Evolutionary conservation across 2,329 filamentous ascomycete species (phyloP).

Genomic region (Colletotrichum echinochloae): DNA sequence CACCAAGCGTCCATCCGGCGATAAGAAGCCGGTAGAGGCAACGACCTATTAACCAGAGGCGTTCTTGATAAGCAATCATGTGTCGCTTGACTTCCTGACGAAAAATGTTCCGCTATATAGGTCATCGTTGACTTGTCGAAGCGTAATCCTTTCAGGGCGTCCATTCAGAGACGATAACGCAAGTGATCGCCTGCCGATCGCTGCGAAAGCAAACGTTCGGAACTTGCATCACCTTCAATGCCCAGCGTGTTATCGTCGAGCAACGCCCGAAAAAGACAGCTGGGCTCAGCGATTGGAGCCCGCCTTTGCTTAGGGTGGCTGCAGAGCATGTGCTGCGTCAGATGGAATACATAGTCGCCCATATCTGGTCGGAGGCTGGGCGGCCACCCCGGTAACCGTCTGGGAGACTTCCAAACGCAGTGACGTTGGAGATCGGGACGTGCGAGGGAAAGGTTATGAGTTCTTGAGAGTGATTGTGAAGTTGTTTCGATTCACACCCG

Average conservation of each 20-base stretch:
- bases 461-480: conserved; percentile 80
- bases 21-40: conserved; percentile 1
- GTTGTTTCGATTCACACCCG: conserved; percentile 86
- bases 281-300: neutral
- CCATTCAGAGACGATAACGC: conserved; percentile 13
- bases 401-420: neutral
- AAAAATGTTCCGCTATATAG: neutral
- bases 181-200: conserved; percentile 34
- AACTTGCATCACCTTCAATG: neutral
- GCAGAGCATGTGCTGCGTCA: neutral
- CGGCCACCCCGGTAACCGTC: neutral
- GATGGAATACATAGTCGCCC: neutral
- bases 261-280: conserved; percentile 11
- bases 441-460: conserved; percentile 40
- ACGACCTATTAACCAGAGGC: neutral
- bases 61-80: neutral
- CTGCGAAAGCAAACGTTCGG: conserved; percentile 8
- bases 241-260: conserved; percentile 11
- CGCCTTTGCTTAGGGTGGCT: neutral
- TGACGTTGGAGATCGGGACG: neutral
- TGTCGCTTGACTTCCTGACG: neutral
- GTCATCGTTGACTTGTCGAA: conserved; percentile 4
- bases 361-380: neutral
- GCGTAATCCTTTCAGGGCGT: conserved; percentile 2
- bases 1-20: neutral